Evolutionary conservation across 176 grass and related monocot species (phyloP), one percentile per base, ranked within the genome.

Genomic region (Musa itinerans): DNA sequence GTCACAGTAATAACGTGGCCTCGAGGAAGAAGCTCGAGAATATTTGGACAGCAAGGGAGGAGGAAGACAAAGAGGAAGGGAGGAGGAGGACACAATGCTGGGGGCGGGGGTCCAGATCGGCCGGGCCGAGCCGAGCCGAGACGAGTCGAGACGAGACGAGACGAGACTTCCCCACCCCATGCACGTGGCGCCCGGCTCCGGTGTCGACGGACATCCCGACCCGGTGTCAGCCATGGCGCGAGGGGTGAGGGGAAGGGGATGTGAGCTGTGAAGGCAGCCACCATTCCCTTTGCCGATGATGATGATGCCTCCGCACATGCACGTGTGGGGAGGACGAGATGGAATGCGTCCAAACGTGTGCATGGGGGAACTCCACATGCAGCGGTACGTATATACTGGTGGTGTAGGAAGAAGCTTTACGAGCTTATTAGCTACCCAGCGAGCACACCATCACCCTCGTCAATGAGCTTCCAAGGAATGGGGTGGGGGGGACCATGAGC

Each of bases 161-260:
- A 24, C 24, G 25, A 12, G 64, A 6, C 6, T 62, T 17, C 20
- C 21, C 10, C 14, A 25, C 11, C 65, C 24, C 25, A 17, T 19
- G 65, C 65, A 68, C 65, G 65, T 68, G 65, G 24, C 65, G 24
- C 65, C 24, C 65, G 48, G 65, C 65, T 34, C 65, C 65, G 65
- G 65, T 68, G 65, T 68, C 65, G 65, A 23, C 65, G 65, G 65
- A 68, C 65, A 68, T 68, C 65, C 65, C 65, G 27, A 68, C 65
- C 65, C 65, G 23, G 25, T 68, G 65, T 68, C 65, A 68, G 65
- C 65, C 23, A 34, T 61, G 15, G 57, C 19, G 57, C 17, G 57
- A 15, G 57, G 57, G 6, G 57, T 4, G 29, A 34, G 29, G 29
- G 29, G 29, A 34, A 43, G 34, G 34, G 34, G 34, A 5, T 43